Conservation (phyloP, 2,329 filamentous ascomycete species). For the Neophaeococcomyces mojaviensis region DNA sequence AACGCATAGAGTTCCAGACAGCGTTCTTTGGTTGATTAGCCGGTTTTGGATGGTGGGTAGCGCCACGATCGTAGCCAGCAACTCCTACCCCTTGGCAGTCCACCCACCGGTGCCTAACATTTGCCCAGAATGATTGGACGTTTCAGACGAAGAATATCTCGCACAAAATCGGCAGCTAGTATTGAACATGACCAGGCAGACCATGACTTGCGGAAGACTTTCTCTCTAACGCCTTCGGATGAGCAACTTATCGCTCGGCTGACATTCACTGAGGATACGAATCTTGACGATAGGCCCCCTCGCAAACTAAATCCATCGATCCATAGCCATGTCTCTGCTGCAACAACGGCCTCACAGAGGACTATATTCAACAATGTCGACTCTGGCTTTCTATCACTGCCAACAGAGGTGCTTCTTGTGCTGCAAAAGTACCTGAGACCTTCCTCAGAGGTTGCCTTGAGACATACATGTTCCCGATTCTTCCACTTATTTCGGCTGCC, state of each 20-base stretch:
- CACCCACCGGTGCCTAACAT: background rate
- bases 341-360: constrained; percentile 17
- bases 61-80: too few species aligned
- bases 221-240: constrained; percentile 20
- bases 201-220: constrained; percentile 12
- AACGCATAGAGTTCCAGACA: too few species aligned
- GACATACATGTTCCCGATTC: constrained; percentile 21
- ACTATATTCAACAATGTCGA: constrained; percentile 23
- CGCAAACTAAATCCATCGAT: constrained; percentile 16
- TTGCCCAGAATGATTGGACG: constrained; percentile 9
- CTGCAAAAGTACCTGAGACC: constrained; percentile 18
- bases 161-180: constrained; percentile 15
- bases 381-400: constrained; percentile 19
- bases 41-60: too few species aligned
- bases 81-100: too few species aligned
- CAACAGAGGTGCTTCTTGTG: constrained; percentile 20
- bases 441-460: constrained; percentile 20
- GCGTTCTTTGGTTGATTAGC: too few species aligned
- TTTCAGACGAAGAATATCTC: constrained; percentile 17
- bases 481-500: constrained; percentile 19
- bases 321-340: constrained; percentile 3
- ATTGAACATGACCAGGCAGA: constrained; percentile 11
- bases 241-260: constrained; percentile 21
- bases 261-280: constrained; percentile 18
- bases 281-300: constrained; percentile 18